phyloP scores from a whole-genome alignment of 257 asterid genomes.

The Anisodus acutangulus region DNA sequence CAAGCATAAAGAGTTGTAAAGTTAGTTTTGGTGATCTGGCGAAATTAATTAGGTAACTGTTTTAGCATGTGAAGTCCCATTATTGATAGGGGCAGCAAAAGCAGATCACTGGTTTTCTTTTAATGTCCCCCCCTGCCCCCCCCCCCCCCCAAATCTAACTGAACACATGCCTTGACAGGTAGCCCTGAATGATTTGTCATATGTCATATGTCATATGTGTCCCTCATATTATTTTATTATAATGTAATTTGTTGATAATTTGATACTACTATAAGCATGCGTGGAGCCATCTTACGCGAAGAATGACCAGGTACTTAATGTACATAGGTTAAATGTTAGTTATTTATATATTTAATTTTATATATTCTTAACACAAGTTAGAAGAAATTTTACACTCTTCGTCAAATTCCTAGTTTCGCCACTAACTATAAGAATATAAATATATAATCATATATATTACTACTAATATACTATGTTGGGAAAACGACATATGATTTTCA shows the following conservation, averaged over 20 bases:
- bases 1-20: neutral
- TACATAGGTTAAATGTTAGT: no score
- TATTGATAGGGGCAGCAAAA: constrained; percentile 6
- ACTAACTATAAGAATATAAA: no score
- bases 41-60: neutral
- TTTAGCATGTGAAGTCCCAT: constrained; percentile 21
- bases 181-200: neutral
- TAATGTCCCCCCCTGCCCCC: neutral
- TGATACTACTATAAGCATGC: neutral
- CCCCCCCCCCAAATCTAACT: neutral
- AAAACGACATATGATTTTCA: neutral
- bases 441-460: neutral
- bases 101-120: constrained; percentile 23
- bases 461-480: neutral
- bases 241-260: neutral
- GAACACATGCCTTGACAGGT: constrained; percentile 11
- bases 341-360: no score
- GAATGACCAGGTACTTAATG: rapidly evolving
- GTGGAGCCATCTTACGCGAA: no score
- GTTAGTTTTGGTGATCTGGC: constrained; percentile 1
- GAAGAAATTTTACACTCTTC: no score
- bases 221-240: neutral
- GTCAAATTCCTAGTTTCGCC: no score
- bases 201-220: no score
- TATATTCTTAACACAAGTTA: no score